Evolutionary conservation across 148 eudicot species (phyloP), one percentile per base, ranked within the genome.

Genomic region (Arctostaphylos glauca): DNA sequence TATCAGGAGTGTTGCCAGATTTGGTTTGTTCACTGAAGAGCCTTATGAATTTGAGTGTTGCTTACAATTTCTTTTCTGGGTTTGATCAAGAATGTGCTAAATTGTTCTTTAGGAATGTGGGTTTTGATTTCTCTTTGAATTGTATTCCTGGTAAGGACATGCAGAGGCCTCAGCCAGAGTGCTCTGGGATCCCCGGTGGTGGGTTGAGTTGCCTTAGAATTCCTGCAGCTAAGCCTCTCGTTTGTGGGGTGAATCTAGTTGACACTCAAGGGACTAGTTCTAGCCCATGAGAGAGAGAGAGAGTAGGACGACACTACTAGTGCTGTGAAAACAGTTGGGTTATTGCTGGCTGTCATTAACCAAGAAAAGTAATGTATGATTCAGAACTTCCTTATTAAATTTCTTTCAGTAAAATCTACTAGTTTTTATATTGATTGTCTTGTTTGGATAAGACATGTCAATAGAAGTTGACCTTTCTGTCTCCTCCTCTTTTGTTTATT

Each of bases 1-100:
- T 94, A 0, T 91, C 97, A 0, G 98, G 98, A 77, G 89, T 80
- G 23, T 48, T 96, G 38, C 95, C 98, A 2, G 96, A 94, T 44
- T 48, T 91, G 79, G 91, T 96, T 18, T 96, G 98, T 80, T 89
- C 92, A 3, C 60, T 96, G 60, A 90, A 84, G 55, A 92, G 83
- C 43, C 77, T 96, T 4, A 8, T 91, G 84, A 93, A 95, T 88
- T 79, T 95, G 88, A 96, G 91, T 6, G 91, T 94, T 9, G 85
- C 94, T 14, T 91, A 89, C 80, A 96, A 94, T 87, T 96, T 94
- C 87, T 94, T 94, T 71, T 91, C 94, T 60, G 98, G 95, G 93
- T 90, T 87, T 53, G 86, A 89, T 19, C 89, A 88, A 47, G 88
- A 87, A 49, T 95, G 98, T 84, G 81, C 84, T 1, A 90, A 82